phyloP scores from a whole-genome alignment of 805 yeast genomes.

The Cyberlindnera xishuangbannaensis region DNA sequence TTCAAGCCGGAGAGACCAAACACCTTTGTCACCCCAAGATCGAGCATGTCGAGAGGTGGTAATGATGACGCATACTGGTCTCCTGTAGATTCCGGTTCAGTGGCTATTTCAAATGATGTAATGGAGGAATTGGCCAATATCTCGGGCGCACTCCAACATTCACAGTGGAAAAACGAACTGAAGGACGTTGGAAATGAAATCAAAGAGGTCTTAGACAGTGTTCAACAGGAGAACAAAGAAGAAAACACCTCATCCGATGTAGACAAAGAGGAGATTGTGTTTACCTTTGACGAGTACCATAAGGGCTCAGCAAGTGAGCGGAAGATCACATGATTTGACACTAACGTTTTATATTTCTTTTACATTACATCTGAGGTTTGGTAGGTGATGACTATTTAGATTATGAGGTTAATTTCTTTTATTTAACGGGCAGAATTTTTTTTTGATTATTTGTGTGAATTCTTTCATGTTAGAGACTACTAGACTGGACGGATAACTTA shows the following conservation, averaged over 20 bases:
- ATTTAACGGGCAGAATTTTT: too few species aligned
- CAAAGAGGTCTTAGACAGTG: conserved; percentile 4
- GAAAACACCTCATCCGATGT: conserved; percentile 5
- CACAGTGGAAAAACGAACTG: conserved; percentile 18
- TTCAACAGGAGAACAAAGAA: conserved; percentile 1
- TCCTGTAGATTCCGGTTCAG: conserved; percentile 7
- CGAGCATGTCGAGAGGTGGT: conserved; percentile 1
- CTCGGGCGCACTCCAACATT: conserved; percentile 13
- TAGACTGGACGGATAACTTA: too few species aligned
- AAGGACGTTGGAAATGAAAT: conserved; percentile 13
- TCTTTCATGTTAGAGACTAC: too few species aligned
- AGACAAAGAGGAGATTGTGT: conserved; percentile 1
- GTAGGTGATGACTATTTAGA: too few species aligned
- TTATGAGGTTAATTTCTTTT: too few species aligned
- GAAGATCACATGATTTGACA: conserved; percentile 5
- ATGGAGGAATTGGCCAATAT: conserved; percentile 13
- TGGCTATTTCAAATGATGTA: conserved; percentile 7
- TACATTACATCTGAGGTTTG: too few species aligned
- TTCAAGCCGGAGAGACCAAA: too few species aligned
- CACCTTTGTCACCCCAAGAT: conserved; percentile 7
- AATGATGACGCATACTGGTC: conserved; percentile 18
- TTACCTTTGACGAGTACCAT: conserved; percentile 3
- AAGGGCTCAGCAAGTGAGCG: conserved; percentile 4
- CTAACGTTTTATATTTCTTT: too few species aligned
- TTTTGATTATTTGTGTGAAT: too few species aligned